Percentiles rank a stretch among this genome's conserved stretches.
Conservation (phyloP, 441 rosid species). For the Euphorbia schlechtendalii region DNA sequence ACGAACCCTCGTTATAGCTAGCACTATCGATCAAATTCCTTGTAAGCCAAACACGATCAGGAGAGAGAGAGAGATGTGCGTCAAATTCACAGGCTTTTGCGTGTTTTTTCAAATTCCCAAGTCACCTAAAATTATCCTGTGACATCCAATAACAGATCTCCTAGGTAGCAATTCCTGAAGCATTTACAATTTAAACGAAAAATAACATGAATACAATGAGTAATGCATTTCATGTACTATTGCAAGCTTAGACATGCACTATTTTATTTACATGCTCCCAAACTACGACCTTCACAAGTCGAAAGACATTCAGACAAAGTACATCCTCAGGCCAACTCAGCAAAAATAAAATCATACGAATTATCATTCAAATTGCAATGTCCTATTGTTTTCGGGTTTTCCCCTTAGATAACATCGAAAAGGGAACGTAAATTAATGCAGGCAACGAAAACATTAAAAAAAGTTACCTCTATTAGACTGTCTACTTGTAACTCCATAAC, state of each 20-base stretch:
- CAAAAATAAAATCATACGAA: too few species aligned
- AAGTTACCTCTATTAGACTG: slow-evolving; percentile 80
- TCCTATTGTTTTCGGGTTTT: too few species aligned
- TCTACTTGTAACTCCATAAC: slow-evolving; percentile 78
- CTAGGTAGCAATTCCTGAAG: slow-evolving; percentile 68
- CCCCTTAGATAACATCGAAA: too few species aligned
- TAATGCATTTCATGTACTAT: slow-evolving; percentile 5
- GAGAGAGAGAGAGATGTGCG: slow-evolving; percentile 25
- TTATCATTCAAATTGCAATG: too few species aligned
- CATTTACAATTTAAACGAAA: slow-evolving; percentile 11
- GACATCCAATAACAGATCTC: slow-evolving; percentile 36
- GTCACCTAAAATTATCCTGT: slow-evolving; percentile 37
- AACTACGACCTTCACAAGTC: too few species aligned
- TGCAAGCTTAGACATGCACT: background rate
- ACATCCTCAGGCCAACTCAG: too few species aligned
- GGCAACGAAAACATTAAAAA: slow-evolving; percentile 15
- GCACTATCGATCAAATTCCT: slow-evolving; percentile 35
- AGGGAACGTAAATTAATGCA: too few species aligned
- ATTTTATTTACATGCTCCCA: too few species aligned
- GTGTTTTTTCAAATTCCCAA: slow-evolving; percentile 27
- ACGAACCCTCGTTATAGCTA: slow-evolving; percentile 49
- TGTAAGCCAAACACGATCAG: too few species aligned
- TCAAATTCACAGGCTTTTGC: slow-evolving; percentile 33
- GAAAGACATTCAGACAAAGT: background rate
- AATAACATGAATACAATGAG: slow-evolving; percentile 10